These are phyloP conservation scores for Sarcodon aspratus DNA, from an alignment of 768 basidiomycete species.

Conservation along the genomic window DNA sequence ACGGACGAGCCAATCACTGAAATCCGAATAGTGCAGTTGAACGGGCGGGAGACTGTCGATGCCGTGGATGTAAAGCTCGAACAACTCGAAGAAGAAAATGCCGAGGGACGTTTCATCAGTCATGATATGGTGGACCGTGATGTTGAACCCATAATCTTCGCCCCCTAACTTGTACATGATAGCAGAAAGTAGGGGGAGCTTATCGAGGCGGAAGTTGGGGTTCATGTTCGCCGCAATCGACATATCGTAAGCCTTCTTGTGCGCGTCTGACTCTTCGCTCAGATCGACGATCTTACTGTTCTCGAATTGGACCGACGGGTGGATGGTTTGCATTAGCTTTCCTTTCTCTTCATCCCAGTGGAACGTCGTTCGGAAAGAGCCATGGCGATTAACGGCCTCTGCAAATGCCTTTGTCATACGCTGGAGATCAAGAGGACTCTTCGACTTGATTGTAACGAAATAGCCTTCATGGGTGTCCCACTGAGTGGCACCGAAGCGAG, in stretches of 20 bases:
- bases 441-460: slow-evolving; percentile 9
- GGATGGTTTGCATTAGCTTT: slow-evolving; percentile 18
- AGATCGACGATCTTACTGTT: slow-evolving; percentile 14
- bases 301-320: slow-evolving; percentile 15
- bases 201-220: slow-evolving; percentile 16
- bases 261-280: slow-evolving; percentile 13
- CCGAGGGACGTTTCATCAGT: slow-evolving; percentile 18
- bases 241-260: slow-evolving; percentile 18
- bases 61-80: slow-evolving; percentile 16
- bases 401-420: slow-evolving; percentile 15
- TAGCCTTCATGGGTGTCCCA: slow-evolving; percentile 20
- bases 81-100: slow-evolving; percentile 19
- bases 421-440: slow-evolving; percentile 16
- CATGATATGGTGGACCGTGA: slow-evolving; percentile 20
- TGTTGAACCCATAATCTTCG: slow-evolving; percentile 17
- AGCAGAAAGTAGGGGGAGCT: slow-evolving; percentile 12
- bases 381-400: slow-evolving; percentile 18
- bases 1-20: slow-evolving; percentile 14
- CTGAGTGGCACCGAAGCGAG: slow-evolving; percentile 20
- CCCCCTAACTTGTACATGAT: slow-evolving; percentile 15
- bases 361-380: slow-evolving; percentile 17
- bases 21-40: slow-evolving; percentile 9
- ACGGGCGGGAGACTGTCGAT: slow-evolving; percentile 14
- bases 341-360: slow-evolving; percentile 18
- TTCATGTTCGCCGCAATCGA: slow-evolving; percentile 9